These are phyloP conservation scores for Solanum hybrid DNA, from an alignment of 305 asterid genomes.

Conservation along the genomic window DNA sequence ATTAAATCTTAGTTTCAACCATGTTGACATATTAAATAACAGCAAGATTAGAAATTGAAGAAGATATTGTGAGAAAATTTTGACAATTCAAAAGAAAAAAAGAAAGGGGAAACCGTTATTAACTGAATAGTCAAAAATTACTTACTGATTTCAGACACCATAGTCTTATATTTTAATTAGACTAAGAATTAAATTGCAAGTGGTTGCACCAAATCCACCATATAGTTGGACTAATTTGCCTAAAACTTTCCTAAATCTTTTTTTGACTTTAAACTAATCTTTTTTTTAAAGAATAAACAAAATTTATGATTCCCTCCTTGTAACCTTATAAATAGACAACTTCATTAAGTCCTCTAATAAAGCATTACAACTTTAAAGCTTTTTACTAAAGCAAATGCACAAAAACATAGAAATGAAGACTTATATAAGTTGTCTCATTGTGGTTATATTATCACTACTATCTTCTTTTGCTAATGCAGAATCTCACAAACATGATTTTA, in stretches of 20 bases:
- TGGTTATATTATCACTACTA: constrained; percentile 8
- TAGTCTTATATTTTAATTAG: not conserved
- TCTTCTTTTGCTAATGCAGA: constrained; percentile 24
- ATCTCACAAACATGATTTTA: constrained; percentile 23
- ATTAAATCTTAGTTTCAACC: not conserved
- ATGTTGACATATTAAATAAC: not conserved
- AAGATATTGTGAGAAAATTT: not conserved
- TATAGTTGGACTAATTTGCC: constrained; percentile 16
- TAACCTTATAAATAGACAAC: not conserved
- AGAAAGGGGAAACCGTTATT: not conserved
- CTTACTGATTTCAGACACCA: not conserved
- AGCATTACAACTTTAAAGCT: not conserved
- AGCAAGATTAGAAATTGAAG: not conserved
- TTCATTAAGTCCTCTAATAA: not conserved
- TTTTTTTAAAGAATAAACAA: not conserved
- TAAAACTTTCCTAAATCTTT: not conserved
- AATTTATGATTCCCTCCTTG: not conserved
- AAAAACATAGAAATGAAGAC: not conserved
- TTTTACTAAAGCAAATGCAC: not conserved
- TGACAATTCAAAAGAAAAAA: not conserved
- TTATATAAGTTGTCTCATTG: not conserved
- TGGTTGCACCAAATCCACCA: constrained; percentile 29
- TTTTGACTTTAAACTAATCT: not conserved
- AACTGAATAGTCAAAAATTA: not conserved
- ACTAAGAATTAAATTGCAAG: not conserved